Conservation (phyloP, 768 basidiomycete genomes). For the Lanmaoa pseudosensibilis region DNA sequence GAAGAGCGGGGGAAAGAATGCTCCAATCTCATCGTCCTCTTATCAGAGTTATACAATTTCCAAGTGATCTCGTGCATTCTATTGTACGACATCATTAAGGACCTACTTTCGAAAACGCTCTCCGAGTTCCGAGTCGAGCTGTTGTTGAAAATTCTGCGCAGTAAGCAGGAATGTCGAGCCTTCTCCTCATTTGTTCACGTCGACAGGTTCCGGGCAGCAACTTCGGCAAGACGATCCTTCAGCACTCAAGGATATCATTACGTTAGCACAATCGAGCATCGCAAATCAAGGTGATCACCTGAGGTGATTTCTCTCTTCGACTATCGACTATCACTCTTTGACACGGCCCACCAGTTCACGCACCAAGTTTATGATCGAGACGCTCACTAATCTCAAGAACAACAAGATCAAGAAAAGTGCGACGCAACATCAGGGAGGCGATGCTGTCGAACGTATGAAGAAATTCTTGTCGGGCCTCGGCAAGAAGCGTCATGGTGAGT, state of each 20-base stretch:
- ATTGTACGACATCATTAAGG: constrained; percentile 87
- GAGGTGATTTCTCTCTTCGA: constrained; percentile 41
- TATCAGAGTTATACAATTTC: constrained; percentile 95
- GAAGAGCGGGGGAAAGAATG: constrained; percentile 76
- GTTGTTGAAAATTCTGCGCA: constrained; percentile 78
- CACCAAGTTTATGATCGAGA: constrained; percentile 94
- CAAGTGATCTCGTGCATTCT: constrained; percentile 87
- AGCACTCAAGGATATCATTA: constrained; percentile 88
- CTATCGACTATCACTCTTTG: neutral
- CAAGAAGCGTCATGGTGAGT: constrained; percentile 72
- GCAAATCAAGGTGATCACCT: constrained; percentile 47
- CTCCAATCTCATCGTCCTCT: constrained; percentile 81
- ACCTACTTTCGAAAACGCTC: constrained; percentile 62
- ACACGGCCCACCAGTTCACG: constrained; percentile 61
- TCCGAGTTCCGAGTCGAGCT: constrained; percentile 84
- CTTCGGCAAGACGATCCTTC: constrained; percentile 90
- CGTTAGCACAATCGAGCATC: constrained; percentile 74
- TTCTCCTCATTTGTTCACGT: constrained; percentile 5
- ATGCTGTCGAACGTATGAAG: constrained; percentile 83
- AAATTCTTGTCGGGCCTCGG: constrained; percentile 75
- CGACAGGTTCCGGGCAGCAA: constrained; percentile 85
- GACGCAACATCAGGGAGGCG: constrained; percentile 67
- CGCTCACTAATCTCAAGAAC: constrained; percentile 87
- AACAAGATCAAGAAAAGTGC: constrained; percentile 73
- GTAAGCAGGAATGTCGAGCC: constrained; percentile 41